Base-by-base conservation (phyloP, 805 yeast genomes). In the Kodamaea kaohsiungensis region DNA sequence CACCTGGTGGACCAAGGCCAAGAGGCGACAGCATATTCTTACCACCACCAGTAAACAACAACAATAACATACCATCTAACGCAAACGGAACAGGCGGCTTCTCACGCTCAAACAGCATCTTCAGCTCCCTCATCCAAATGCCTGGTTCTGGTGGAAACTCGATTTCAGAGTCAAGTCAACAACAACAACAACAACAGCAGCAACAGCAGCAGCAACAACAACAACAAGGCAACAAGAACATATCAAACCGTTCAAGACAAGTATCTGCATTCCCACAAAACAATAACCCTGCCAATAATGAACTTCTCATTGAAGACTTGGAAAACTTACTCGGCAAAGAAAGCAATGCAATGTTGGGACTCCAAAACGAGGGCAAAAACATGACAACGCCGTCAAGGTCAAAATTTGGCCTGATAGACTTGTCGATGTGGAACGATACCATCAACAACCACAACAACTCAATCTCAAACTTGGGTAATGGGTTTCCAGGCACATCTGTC, bases 101-200 rank as follows among this genome's bases (percentile, higher is more conserved):
- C 39, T 52, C 51, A 1, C 50, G 51, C n/a, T 52, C 54, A 4
- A 52, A 52, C 38, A 52, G 51, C 45, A 52, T 52, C 7, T 52
- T 75, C 61, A 70, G 72, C 52, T 66, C 74, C 16, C 60, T 73
- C 16, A 73, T 76, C 18, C 78, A 75, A 55, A 60, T 75, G 13
- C 79, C 79, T 2, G 66, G 66, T 2, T 71, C 77, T 1, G 57
- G 61, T 8, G 59, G 65, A 12, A 73, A 72, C 54, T 72, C 77
- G 0, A 57, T 72, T 5, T 66, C 72, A 46, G 77, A 64, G 18
- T 57, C 59, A n/a, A 18, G 47, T 9, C 27, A 27, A 3, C 15
- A 39, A 9, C 51, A 52, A 10, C 35, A 47, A 25, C 46, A 16
- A 8, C 25, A 22, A 22, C 25, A 22, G 6, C 15, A 39, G 3